Conservation (phyloP, 331 rosid genomes). For the Erythrophleum ivorense region DNA sequence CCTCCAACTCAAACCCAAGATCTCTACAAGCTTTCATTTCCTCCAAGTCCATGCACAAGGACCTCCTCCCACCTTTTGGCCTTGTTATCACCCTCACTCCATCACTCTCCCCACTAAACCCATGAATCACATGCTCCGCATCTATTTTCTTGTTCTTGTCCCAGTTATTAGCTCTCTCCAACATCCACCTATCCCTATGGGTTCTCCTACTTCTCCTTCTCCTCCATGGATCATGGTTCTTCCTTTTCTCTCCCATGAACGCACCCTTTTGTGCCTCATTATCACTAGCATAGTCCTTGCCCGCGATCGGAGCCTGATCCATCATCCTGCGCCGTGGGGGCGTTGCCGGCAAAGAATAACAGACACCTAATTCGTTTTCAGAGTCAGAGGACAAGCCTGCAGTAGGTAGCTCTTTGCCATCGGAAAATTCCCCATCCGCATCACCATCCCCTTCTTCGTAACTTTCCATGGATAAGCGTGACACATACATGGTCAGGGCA, state of each 20-base stretch:
- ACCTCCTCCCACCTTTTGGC: constrained; percentile 76
- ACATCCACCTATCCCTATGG: background rate
- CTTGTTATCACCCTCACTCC: constrained; percentile 65
- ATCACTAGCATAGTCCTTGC: constrained; percentile 70
- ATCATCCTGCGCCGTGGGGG: constrained; percentile 46
- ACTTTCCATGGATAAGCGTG: constrained; percentile 63
- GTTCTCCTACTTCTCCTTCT: constrained; percentile 49
- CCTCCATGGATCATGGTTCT: background rate
- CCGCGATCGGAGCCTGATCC: background rate
- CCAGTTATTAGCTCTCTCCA: constrained; percentile 1
- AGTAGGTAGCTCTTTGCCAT: constrained; percentile 37
- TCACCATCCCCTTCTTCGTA: constrained; percentile 61
- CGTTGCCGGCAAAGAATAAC: constrained; percentile 66
- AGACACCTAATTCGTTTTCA: constrained; percentile 53
- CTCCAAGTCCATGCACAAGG: constrained; percentile 77
- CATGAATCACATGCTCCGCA: constrained; percentile 10
- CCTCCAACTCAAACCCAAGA: constrained; percentile 86
- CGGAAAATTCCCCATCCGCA: constrained; percentile 63
- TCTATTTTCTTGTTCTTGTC: constrained; percentile 25
- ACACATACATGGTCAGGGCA: constrained; percentile 50
- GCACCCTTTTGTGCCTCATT: constrained; percentile 46
- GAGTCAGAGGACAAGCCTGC: constrained; percentile 55
- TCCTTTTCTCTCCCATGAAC: background rate
- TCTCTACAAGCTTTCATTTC: constrained; percentile 94
- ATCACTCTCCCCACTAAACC: constrained; percentile 61